phyloP scores from a whole-genome alignment of 495 filamentous ascomycete species.

The Acidiella bohemica region DNA sequence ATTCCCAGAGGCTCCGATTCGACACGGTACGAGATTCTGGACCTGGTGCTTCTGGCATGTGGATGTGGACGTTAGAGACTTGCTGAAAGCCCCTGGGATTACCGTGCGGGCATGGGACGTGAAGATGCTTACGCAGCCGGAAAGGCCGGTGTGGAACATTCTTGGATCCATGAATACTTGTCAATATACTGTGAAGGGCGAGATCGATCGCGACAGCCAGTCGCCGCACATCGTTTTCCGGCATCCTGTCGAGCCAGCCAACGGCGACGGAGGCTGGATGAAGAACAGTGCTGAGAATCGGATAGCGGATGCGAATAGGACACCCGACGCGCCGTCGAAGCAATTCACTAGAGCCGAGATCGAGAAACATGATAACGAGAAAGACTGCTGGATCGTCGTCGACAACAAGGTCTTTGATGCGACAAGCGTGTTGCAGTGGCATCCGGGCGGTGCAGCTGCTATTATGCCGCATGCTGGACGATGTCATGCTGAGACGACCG shows the following conservation, averaged over 20 bases:
- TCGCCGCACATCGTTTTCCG: constrained; percentile 14
- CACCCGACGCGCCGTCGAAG: constrained; percentile 20
- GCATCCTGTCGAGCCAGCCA: constrained; percentile 14
- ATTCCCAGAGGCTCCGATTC: constrained; percentile 14
- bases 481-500: constrained; percentile 23
- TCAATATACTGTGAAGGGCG: constrained; percentile 22
- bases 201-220: constrained; percentile 13
- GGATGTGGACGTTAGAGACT: constrained; percentile 7
- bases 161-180: constrained; percentile 31
- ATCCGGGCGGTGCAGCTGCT: constrained; percentile 25
- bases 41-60: constrained; percentile 16
- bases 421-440: constrained; percentile 22
- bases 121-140: constrained; percentile 16
- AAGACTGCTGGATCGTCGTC: constrained; percentile 25
- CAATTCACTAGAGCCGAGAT: constrained; percentile 24
- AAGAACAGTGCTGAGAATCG: constrained; percentile 17
- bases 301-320: constrained; percentile 18
- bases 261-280: constrained; percentile 15
- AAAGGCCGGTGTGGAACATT: constrained; percentile 8
- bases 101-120: constrained; percentile 12
- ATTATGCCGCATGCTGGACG: constrained; percentile 25
- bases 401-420: constrained; percentile 24
- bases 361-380: constrained; percentile 12
- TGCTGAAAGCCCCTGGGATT: constrained; percentile 6
- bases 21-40: constrained; percentile 18